Percentiles rank a stretch among this genome's conserved stretches.
Evolutionary conservation across 225 moss, liverwort and hornwort species (phyloP).

Genomic region (Polytrichum commune): DNA sequence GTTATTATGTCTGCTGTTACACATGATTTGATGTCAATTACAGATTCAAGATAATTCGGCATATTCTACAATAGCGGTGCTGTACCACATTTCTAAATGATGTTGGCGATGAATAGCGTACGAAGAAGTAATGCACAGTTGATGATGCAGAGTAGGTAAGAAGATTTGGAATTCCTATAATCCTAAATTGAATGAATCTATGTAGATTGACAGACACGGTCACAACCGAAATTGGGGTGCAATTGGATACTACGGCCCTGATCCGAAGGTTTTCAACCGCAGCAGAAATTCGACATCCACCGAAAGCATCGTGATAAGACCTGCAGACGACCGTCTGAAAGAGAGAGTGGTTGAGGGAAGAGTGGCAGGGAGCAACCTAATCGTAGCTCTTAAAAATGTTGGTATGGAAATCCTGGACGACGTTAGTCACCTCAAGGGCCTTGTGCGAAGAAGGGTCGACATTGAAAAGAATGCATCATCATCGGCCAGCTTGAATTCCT

Average conservation of each 20-base stretch:
- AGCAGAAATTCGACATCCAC: slow-evolving; percentile 2
- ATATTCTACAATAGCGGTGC: too few relatives aligned
- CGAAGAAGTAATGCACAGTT: too few relatives aligned
- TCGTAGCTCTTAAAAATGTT: slow-evolving; percentile 20
- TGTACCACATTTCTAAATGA: too few relatives aligned
- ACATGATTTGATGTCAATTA: too few relatives aligned
- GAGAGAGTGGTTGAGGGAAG: slow-evolving; percentile 41
- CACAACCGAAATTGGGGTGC: slow-evolving; percentile 65
- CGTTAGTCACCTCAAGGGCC: slow-evolving; percentile 10
- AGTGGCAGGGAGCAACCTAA: slow-evolving; percentile 14
- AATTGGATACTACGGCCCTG: slow-evolving; percentile 73
- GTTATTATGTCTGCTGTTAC: too few relatives aligned
- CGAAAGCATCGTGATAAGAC: neutral
- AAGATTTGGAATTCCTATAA: too few relatives aligned
- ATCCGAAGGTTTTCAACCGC: slow-evolving; percentile 21
- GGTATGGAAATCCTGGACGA: slow-evolving; percentile 44
- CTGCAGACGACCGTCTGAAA: slow-evolving; percentile 28
- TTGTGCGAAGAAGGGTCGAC: neutral
- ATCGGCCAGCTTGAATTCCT: too few relatives aligned
- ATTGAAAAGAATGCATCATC: too few relatives aligned
- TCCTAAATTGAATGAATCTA: neutral
- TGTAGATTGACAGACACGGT: slow-evolving; percentile 53
- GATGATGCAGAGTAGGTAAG: too few relatives aligned
- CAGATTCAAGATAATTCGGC: too few relatives aligned
- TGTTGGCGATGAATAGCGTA: too few relatives aligned